phyloP scores from a whole-genome alignment of 371 early-diverging fungal genomes.

The Rhizopus stolonifer region DNA sequence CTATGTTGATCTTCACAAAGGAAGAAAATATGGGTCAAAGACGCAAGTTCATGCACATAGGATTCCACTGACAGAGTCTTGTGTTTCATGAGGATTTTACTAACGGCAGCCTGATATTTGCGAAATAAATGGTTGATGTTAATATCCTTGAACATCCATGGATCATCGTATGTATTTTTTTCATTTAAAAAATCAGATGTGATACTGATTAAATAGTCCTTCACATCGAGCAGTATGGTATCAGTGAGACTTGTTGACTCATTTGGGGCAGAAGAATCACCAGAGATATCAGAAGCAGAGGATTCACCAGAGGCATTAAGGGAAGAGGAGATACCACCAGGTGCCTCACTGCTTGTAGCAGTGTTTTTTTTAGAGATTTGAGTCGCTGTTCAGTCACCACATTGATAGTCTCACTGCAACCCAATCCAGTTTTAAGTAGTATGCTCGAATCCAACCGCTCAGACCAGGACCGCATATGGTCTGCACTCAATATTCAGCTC shows the following conservation, averaged over 20 bases:
- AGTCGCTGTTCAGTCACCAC: conserved; percentile 7
- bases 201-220: conserved; percentile 5
- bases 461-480: conserved; percentile 19
- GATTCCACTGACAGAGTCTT: conserved; percentile 6
- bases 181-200: conserved; percentile 12
- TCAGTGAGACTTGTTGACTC: conserved; percentile 9
- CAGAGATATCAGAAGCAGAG: conserved; percentile 2
- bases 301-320: too few relatives aligned
- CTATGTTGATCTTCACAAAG: conserved; percentile 7
- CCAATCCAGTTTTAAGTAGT: conserved; percentile 13
- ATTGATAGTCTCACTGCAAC: conserved; percentile 2
- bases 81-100: conserved; percentile 9
- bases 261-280: conserved; percentile 2
- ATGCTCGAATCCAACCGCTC: conserved; percentile 2
- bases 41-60: conserved; percentile 9
- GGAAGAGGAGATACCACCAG: neutral
- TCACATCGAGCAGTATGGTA: conserved; percentile 2
- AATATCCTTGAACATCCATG: conserved; percentile 12
- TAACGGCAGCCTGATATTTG: conserved; percentile 8
- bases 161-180: conserved; percentile 6
- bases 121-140: conserved; percentile 11
- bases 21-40: conserved; percentile 5
- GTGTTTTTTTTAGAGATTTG: conserved; percentile 5
- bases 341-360: conserved; percentile 7
- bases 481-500: conserved; percentile 16